Evolutionary conservation across 495 filamentous ascomycete species (phyloP).

Genomic region (Daldinia vernicosa): DNA sequence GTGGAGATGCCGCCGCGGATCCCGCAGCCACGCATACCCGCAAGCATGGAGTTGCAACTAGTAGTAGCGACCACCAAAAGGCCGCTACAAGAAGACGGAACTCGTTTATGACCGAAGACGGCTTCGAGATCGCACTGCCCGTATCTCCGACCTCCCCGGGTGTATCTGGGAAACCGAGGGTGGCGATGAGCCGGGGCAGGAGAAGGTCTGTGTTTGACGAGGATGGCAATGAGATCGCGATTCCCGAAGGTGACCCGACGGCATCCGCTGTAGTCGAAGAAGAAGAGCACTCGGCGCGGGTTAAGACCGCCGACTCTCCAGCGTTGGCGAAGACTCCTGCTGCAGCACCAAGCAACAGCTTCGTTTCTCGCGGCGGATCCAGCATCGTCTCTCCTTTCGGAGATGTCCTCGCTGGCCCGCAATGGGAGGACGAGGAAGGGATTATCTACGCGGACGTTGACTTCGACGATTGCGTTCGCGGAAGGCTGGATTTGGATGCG

Average conservation of each 20-base stretch:
- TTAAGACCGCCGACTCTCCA: constrained; percentile 20
- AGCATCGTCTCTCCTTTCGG: constrained; percentile 84
- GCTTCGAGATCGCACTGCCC: constrained; percentile 49
- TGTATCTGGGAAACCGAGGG: background rate
- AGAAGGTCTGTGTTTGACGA: constrained; percentile 55
- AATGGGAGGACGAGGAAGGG: constrained; percentile 78
- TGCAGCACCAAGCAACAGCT: constrained; percentile 49
- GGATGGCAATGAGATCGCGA: constrained; percentile 58
- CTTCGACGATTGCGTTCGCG: constrained; percentile 62
- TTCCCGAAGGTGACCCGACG: constrained; percentile 29
- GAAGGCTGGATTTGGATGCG: constrained; percentile 71
- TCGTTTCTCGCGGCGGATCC: constrained; percentile 77
- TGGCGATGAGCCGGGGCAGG: constrained; percentile 7
- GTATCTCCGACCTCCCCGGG: background rate
- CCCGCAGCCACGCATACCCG: background rate
- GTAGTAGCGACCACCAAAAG: background rate
- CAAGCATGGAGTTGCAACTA: constrained; percentile 1
- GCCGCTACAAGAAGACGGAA: constrained; percentile 26
- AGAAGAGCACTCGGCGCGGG: constrained; percentile 5
- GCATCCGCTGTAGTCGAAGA: constrained; percentile 12
- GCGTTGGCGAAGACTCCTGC: background rate
- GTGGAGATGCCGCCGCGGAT: constrained; percentile 17
- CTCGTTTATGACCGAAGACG: constrained; percentile 50
- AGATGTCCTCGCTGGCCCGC: constrained; percentile 76
- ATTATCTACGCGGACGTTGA: constrained; percentile 60